phyloP scores from a whole-genome alignment of 2,329 filamentous ascomycete genomes.

The Alternaria gaisen region DNA sequence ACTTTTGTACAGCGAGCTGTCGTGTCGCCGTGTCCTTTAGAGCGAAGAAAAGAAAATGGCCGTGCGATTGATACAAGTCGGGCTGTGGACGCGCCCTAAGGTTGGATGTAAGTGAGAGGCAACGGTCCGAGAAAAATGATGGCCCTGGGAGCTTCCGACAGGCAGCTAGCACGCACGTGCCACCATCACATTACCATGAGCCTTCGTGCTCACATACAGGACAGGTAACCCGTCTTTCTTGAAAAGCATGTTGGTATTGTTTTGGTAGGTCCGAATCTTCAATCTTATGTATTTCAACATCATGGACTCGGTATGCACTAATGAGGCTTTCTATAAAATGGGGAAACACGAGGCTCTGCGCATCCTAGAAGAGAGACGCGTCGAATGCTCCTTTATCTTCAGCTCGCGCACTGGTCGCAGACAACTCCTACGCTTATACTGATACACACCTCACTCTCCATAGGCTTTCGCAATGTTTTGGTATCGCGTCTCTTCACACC shows the following conservation, averaged over 20 bases:
- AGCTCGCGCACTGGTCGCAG: not conserved
- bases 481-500: not conserved
- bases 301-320: too few species aligned
- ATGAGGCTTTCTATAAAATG: not conserved
- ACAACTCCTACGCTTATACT: conserved; percentile 9
- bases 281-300: not conserved
- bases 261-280: not conserved
- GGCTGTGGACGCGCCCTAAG: conserved; percentile 37
- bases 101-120: conserved; percentile 30
- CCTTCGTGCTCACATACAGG: not conserved
- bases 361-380: not conserved
- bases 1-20: conserved; percentile 15
- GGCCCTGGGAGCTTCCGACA: conserved; percentile 17
- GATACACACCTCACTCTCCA: not conserved
- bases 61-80: conserved; percentile 20
- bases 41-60: conserved; percentile 16
- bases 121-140: conserved; percentile 20
- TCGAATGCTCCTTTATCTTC: not conserved
- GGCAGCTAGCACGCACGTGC: conserved; percentile 20
- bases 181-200: not conserved
- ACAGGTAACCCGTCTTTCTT: not conserved
- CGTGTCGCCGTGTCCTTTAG: conserved; percentile 15
- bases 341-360: not conserved
- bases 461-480: not conserved
- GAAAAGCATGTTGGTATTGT: not conserved